These are phyloP conservation scores for Phytophthora quininea DNA, from an alignment of 352 stramenopile genomes.

Conservation along the genomic window DNA sequence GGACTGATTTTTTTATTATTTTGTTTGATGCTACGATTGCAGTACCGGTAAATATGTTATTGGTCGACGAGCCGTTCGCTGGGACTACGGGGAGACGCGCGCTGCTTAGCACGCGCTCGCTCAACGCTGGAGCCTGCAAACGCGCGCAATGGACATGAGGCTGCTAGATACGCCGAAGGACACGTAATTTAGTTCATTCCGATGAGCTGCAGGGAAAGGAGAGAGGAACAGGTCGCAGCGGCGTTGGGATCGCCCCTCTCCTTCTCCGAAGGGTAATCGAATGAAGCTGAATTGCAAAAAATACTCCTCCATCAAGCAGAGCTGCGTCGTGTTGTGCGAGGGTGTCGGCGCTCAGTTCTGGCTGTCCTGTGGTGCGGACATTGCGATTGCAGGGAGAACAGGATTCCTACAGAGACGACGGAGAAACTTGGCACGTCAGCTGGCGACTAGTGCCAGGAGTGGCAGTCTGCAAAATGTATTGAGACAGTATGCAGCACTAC, in stretches of 20 bases:
- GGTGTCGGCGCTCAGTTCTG: slow-evolving; percentile 5
- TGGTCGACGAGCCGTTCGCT: slow-evolving; percentile 47
- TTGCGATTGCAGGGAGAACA: slow-evolving; percentile 52
- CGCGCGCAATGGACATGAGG: slow-evolving; percentile 47
- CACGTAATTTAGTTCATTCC: slow-evolving; percentile 41
- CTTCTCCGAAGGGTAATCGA: slow-evolving; percentile 46
- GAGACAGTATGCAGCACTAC: no score
- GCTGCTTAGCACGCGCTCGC: slow-evolving; percentile 35
- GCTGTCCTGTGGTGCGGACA: slow-evolving; percentile 42
- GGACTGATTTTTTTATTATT: no score
- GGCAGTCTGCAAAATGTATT: slow-evolving; percentile 37
- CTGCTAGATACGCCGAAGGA: slow-evolving; percentile 70
- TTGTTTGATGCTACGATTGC: no score
- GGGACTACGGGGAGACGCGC: slow-evolving; percentile 34
- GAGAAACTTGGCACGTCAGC: slow-evolving; percentile 26
- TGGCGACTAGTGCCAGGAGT: slow-evolving; percentile 38
- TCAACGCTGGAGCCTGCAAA: slow-evolving; percentile 34
- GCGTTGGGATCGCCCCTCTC: slow-evolving; percentile 14
- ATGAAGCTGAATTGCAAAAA: slow-evolving; percentile 70
- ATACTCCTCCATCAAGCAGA: slow-evolving; percentile 15
- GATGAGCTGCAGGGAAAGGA: slow-evolving; percentile 21
- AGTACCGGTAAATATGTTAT: slow-evolving; percentile 79
- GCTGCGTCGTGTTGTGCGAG: slow-evolving; percentile 1
- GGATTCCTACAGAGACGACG: slow-evolving; percentile 37
- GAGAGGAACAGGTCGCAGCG: background rate